A percentile compares a stretch with the other conserved stretches of the same genome.
Conservation (phyloP, 169 alveolate species). For the Plasmodium ovale region DNA sequence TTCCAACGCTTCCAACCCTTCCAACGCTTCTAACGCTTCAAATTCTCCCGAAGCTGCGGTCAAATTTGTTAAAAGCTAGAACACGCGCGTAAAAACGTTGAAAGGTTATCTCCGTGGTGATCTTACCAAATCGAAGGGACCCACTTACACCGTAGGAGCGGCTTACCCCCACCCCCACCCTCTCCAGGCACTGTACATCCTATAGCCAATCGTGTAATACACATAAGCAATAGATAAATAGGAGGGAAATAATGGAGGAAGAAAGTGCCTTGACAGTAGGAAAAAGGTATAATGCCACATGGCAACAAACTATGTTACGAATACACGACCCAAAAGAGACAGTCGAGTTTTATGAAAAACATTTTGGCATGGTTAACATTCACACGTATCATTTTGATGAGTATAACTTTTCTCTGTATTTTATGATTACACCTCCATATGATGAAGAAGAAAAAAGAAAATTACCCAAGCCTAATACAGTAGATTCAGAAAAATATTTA, state of each 20-base stretch:
- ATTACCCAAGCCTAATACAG: constrained; percentile 71
- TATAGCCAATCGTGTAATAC: no score
- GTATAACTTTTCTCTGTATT: constrained; percentile 83
- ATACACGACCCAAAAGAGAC: constrained; percentile 85
- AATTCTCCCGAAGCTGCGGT: no score
- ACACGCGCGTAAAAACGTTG: no score
- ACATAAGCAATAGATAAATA: no score
- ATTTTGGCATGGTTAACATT: constrained; percentile 85
- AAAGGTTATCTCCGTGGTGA: no score
- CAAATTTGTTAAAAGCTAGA: no score
- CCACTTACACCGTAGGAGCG: no score
- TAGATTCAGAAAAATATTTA: constrained; percentile 81
- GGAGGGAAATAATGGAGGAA: constrained; percentile 5
- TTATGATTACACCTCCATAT: constrained; percentile 82
- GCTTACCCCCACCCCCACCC: no score
- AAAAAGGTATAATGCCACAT: constrained; percentile 36
- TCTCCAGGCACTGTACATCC: no score
- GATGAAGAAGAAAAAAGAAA: constrained; percentile 77
- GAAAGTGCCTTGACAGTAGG: constrained; percentile 7
- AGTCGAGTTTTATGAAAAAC: constrained; percentile 82
- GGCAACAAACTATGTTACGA: constrained; percentile 88
- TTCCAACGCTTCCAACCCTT: no score
- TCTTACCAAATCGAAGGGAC: no score
- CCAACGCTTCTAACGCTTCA: no score
- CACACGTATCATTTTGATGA: constrained; percentile 79